Percentiles rank a stretch among this genome's conserved stretches.
These are phyloP conservation scores for Volvox africanus DNA, from an alignment of 139 green algal genomes.

Conservation along the genomic window DNA sequence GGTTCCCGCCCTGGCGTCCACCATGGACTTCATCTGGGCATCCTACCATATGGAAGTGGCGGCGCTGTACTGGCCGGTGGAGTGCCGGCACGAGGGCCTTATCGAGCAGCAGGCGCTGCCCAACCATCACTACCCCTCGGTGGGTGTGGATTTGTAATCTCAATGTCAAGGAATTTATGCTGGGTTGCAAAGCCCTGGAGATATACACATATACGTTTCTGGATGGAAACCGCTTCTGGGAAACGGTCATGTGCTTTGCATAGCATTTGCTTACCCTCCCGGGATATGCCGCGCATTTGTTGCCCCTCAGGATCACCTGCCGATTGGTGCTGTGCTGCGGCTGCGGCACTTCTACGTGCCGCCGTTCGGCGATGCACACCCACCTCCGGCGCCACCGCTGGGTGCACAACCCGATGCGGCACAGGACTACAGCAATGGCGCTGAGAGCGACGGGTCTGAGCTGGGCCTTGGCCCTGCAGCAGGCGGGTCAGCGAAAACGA, in stretches of 20 bases:
- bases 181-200: no score
- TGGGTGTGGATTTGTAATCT: no score
- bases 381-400: not conserved
- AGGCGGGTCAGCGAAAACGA: not conserved
- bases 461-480: not conserved
- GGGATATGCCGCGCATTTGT: no score
- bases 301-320: slow-evolving; percentile 62
- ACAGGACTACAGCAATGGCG: slow-evolving; percentile 22
- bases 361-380: slow-evolving; percentile 14
- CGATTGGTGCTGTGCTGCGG: slow-evolving; percentile 62
- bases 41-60: slow-evolving; percentile 43
- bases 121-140: slow-evolving; percentile 62
- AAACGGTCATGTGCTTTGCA: no score
- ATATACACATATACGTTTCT: no score
- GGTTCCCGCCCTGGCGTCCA: slow-evolving; percentile 35
- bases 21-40: slow-evolving; percentile 70
- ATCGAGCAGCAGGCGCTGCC: slow-evolving; percentile 52
- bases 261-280: no score
- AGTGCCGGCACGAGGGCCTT: slow-evolving; percentile 23
- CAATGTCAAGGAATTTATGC: no score
- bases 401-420: not conserved
- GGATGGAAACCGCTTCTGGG: no score
- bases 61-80: slow-evolving; percentile 37
- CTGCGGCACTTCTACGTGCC: slow-evolving; percentile 45
- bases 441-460: not conserved